These are phyloP conservation scores for Phytophthora nicotianae DNA, from an alignment of 352 stramenopile genomes.

Conservation along the genomic window DNA sequence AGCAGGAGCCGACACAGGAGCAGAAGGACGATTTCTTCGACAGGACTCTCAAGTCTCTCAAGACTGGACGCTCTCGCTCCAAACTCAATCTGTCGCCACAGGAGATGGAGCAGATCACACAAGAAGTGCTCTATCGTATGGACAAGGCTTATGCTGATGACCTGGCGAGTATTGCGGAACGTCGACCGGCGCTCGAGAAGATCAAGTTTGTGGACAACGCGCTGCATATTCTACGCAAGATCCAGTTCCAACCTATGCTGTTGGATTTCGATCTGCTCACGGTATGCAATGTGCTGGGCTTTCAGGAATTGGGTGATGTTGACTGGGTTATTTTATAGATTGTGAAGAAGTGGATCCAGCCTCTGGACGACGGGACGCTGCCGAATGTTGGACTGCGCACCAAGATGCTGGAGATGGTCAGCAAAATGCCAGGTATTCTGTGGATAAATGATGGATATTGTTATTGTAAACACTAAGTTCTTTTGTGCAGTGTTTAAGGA, in stretches of 20 bases:
- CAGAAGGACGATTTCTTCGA: conserved; percentile 84
- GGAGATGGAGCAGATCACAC: conserved; percentile 86
- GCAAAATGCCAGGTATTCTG: conserved; percentile 65
- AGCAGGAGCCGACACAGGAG: conserved; percentile 28
- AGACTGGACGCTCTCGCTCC: conserved; percentile 68
- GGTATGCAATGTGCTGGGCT: conserved; percentile 33
- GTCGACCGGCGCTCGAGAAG: conserved; percentile 74
- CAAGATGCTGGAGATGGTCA: conserved; percentile 87
- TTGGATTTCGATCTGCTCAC: conserved; percentile 88
- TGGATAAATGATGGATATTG: not conserved
- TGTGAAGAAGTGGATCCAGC: conserved; percentile 91
- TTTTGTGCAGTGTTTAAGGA: conserved; percentile 81
- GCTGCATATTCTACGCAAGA: conserved; percentile 75
- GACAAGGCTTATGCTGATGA: conserved; percentile 88
- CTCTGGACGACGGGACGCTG: conserved; percentile 73
- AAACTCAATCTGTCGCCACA: conserved; percentile 86
- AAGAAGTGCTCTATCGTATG: conserved; percentile 90
- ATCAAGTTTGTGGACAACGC: conserved; percentile 86
- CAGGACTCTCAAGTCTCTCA: conserved; percentile 82
- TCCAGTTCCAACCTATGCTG: conserved; percentile 88
- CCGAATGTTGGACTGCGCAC: conserved; percentile 86
- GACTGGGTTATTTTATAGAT: conserved; percentile 44
- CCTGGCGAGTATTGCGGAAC: conserved; percentile 61
- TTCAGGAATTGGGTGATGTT: not conserved
- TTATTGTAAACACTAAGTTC: no score